phyloP scores from a whole-genome alignment of 1,284 basidiomycete genomes.

The Cystobasidium sp. region DNA sequence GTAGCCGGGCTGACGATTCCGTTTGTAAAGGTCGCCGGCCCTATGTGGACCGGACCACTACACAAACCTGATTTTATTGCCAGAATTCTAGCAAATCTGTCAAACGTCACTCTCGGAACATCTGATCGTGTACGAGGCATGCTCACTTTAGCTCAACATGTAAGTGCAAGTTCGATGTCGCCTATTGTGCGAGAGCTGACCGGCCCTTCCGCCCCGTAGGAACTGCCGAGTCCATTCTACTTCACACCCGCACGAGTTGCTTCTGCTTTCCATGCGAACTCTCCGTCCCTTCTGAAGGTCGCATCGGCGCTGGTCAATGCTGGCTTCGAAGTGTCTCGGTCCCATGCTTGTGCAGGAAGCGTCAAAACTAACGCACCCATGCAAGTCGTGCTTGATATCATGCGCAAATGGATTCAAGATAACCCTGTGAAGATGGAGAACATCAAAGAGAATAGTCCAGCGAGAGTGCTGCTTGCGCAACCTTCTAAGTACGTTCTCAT shows the following conservation, averaged over 20 bases:
- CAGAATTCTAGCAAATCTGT: conserved; percentile 74
- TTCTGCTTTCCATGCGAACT: conserved; percentile 78
- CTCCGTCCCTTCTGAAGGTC: conserved; percentile 74
- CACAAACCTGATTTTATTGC: conserved; percentile 77
- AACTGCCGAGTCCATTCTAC: conserved; percentile 81
- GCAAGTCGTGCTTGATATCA: conserved; percentile 76
- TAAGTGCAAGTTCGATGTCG: conserved; percentile 56
- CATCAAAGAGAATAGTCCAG: conserved; percentile 54
- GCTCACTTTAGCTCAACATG: conserved; percentile 86
- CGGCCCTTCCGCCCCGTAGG: conserved; percentile 61
- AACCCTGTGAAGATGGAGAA: conserved; percentile 80
- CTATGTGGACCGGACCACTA: conserved; percentile 92
- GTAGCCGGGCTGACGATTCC: conserved; percentile 14
- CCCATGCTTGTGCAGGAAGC: conserved; percentile 85
- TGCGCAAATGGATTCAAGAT: conserved; percentile 72
- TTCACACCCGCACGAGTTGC: conserved; percentile 84
- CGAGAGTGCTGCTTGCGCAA: conserved; percentile 47
- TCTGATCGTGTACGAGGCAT: conserved; percentile 88
- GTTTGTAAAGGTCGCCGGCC: conserved; percentile 73
- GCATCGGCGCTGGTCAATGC: conserved; percentile 85
- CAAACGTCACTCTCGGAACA: conserved; percentile 72
- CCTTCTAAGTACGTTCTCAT: conserved; percentile 47
- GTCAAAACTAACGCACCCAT: conserved; percentile 85
- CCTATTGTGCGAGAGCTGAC: background rate
- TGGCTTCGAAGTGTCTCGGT: conserved; percentile 81